These are phyloP conservation scores for Jatropha podagrica DNA, from an alignment of 441 rosid genomes.

Conservation along the genomic window DNA sequence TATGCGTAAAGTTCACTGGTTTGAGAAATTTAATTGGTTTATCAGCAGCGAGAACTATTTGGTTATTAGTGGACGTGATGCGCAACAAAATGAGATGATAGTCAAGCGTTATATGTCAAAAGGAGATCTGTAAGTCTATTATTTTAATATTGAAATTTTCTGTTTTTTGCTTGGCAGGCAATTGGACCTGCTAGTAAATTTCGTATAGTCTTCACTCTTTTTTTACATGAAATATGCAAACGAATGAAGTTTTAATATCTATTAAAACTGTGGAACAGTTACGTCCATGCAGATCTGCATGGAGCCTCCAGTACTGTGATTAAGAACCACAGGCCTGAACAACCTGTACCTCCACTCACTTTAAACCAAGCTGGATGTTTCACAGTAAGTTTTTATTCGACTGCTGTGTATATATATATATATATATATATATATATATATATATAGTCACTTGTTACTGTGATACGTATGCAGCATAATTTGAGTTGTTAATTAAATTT, in stretches of 20 bases:
- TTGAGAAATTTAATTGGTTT: constrained; percentile 98
- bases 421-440: neutral
- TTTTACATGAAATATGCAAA: neutral
- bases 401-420: neutral
- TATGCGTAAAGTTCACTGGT: constrained; percentile 98
- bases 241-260: neutral
- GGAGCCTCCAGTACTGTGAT: constrained; percentile 99
- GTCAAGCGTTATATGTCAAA: constrained; percentile 99
- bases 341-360: constrained; percentile 88
- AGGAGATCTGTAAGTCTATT: constrained; percentile 86
- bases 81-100: constrained; percentile 97
- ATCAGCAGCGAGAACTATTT: constrained; percentile 93
- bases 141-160: constrained; percentile 3
- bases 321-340: constrained; percentile 92
- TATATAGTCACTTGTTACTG: neutral
- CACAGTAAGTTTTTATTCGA: constrained; percentile 51
- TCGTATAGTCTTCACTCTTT: constrained; percentile 1
- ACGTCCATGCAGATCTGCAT: constrained; percentile 93
- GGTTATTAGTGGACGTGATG: constrained; percentile 95
- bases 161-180: neutral
- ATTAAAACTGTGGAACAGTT: constrained; percentile 47
- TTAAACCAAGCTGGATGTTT: constrained; percentile 96
- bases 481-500: constrained; percentile 16
- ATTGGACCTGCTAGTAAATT: neutral
- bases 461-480: constrained; percentile 8